Evolutionary conservation across 257 asterid genomes (phyloP).

Genomic region (Nemophila menziesii): DNA sequence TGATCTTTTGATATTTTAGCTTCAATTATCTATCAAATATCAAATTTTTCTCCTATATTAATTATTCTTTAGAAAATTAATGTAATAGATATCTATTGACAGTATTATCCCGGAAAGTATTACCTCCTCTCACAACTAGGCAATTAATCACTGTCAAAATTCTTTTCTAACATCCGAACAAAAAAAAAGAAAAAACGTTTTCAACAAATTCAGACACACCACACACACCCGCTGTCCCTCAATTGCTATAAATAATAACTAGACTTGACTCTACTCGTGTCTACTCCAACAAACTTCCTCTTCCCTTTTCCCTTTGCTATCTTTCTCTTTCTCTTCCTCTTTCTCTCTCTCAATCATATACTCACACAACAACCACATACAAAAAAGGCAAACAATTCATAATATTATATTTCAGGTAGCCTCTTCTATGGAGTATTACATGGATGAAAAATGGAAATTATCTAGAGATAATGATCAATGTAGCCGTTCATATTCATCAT

Average conservation of each 20-base stretch:
- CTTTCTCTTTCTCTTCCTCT: background rate
- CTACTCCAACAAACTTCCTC: constrained; percentile 3
- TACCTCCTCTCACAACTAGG: no score
- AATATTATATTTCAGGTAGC: no score
- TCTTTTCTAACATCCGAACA: no score
- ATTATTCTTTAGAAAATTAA: no score
- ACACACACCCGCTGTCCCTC: constrained; percentile 16
- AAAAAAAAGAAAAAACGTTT: no score
- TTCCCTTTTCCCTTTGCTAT: constrained; percentile 1
- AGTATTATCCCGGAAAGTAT: no score
- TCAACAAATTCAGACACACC: no score
- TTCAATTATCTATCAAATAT: no score
- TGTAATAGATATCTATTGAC: no score
- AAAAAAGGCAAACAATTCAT: background rate
- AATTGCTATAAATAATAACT: constrained; percentile 36
- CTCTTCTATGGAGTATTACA: constrained; percentile 57
- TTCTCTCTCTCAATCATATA: constrained; percentile 2
- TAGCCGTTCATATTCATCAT: constrained; percentile 17
- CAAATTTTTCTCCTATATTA: no score
- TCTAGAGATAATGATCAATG: constrained; percentile 43
- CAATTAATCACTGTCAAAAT: no score
- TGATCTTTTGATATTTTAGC: no score
- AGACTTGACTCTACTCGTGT: constrained; percentile 16
- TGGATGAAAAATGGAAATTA: constrained; percentile 62
- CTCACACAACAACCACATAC: constrained; percentile 3